Evolutionary conservation across 495 filamentous ascomycete genomes (phyloP).

Genomic region (Sordaria brevicollis): DNA sequence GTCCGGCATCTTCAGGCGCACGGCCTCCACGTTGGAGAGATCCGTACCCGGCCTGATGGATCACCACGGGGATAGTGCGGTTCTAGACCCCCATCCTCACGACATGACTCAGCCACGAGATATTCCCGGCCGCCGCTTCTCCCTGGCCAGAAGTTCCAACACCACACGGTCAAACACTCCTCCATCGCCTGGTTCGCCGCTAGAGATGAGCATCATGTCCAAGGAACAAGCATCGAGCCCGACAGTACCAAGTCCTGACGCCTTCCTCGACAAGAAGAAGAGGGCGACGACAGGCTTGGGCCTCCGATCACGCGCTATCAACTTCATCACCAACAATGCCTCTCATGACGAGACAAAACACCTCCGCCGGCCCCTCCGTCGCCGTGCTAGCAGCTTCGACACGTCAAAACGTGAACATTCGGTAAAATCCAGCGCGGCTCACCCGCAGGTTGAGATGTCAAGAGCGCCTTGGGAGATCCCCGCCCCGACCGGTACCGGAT

Average conservation of each 20-base stretch:
- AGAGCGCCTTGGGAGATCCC: constrained; percentile 40
- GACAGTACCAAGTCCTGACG: constrained; percentile 26
- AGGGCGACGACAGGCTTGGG: constrained; percentile 39
- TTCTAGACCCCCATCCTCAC: constrained; percentile 9
- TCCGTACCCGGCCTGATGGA: constrained; percentile 7
- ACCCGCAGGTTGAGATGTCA: constrained; percentile 17
- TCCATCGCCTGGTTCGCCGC: constrained; percentile 38
- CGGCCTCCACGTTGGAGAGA: constrained; percentile 23
- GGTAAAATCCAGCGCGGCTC: background rate
- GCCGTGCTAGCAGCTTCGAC: constrained; percentile 30
- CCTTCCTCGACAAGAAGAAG: constrained; percentile 34
- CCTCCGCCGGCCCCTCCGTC: constrained; percentile 7
- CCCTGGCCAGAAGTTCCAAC: constrained; percentile 32
- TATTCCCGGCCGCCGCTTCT: constrained; percentile 30
- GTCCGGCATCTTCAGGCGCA: constrained; percentile 22
- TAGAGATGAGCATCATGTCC: constrained; percentile 22
- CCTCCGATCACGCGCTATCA: constrained; percentile 27
- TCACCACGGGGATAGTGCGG: constrained; percentile 4
- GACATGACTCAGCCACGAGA: constrained; percentile 15
- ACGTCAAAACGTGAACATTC: constrained; percentile 12
- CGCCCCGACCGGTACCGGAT: constrained; percentile 50
- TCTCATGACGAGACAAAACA: constrained; percentile 2
- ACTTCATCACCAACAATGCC: constrained; percentile 9
- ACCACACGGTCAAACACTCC: constrained; percentile 45
- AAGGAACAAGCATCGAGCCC: constrained; percentile 20